Conservation (phyloP, 306 rosid genomes). For the Cicer judaicum region DNA sequence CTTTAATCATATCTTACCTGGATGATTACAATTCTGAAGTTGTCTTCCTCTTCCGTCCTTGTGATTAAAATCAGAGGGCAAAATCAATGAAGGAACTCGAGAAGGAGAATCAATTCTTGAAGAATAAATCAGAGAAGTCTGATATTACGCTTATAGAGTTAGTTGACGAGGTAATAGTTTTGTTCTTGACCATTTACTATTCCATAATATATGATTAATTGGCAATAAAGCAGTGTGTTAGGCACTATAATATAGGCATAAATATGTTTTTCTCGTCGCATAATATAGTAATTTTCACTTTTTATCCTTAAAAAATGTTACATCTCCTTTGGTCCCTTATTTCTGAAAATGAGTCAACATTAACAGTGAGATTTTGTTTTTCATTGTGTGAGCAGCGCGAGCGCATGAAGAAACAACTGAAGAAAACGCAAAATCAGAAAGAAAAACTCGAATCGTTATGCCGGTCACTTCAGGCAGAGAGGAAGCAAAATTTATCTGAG, state of each 20-base stretch:
- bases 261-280: background rate
- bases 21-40: conserved; percentile 33
- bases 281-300: background rate
- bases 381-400: conserved; percentile 67
- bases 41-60: conserved; percentile 36
- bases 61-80: conserved; percentile 70
- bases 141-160: conserved; percentile 85
- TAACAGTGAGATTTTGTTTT: background rate
- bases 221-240: background rate
- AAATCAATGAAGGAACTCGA: conserved; percentile 93
- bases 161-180: conserved; percentile 73
- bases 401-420: conserved; percentile 79
- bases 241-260: background rate
- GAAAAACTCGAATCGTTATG: conserved; percentile 88
- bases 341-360: background rate
- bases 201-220: conserved; percentile 9
- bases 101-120: conserved; percentile 92
- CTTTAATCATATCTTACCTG: conserved; percentile 37
- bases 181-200: conserved; percentile 23
- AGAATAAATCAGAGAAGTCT: conserved; percentile 85
- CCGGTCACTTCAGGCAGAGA: conserved; percentile 90
- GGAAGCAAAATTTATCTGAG: conserved; percentile 67
- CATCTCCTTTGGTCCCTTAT: background rate
- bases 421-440: conserved; percentile 85
- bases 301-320: background rate